These are phyloP conservation scores for Microcos paniculata DNA, from an alignment of 345 rosid genomes.

Conservation along the genomic window DNA sequence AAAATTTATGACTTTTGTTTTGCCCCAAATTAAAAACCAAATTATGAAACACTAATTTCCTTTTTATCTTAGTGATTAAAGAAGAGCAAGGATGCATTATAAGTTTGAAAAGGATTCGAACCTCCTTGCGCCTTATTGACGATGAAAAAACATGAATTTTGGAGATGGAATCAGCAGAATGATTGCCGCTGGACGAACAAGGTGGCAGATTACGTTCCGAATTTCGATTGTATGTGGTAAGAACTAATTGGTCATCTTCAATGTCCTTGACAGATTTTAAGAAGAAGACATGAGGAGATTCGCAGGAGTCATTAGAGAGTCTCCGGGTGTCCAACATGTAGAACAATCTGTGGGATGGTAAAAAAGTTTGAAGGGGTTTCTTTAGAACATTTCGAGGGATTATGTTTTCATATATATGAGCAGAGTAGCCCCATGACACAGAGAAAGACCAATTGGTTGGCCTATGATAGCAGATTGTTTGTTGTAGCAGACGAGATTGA, in stretches of 20 bases:
- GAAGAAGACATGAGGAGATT: not conserved
- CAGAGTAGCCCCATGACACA: constrained; percentile 66
- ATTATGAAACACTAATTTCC: too few species aligned
- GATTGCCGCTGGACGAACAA: constrained; percentile 38
- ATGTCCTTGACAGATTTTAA: constrained; percentile 20
- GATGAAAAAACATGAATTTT: constrained; percentile 45
- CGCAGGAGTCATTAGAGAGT: not conserved
- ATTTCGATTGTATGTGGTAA: constrained; percentile 36
- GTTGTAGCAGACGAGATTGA: constrained; percentile 56
- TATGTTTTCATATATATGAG: constrained; percentile 49
- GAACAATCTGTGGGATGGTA: constrained; percentile 30
- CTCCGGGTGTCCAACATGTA: not conserved
- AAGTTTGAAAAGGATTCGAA: too few species aligned
- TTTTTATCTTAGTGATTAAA: too few species aligned
- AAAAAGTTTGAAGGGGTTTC: constrained; percentile 55
- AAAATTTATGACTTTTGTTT: too few species aligned
- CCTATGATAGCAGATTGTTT: constrained; percentile 60
- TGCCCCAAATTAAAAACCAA: too few species aligned
- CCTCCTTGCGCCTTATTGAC: constrained; percentile 36
- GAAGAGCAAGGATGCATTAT: too few species aligned
- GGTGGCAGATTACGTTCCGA: constrained; percentile 27
- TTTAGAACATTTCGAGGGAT: constrained; percentile 45
- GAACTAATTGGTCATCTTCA: constrained; percentile 23
- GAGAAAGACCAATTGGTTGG: constrained; percentile 56
- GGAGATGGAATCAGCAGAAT: constrained; percentile 43